These are phyloP conservation scores for Spinacia oleracea DNA, from an alignment of 179 eudicot species.

Conservation along the genomic window DNA sequence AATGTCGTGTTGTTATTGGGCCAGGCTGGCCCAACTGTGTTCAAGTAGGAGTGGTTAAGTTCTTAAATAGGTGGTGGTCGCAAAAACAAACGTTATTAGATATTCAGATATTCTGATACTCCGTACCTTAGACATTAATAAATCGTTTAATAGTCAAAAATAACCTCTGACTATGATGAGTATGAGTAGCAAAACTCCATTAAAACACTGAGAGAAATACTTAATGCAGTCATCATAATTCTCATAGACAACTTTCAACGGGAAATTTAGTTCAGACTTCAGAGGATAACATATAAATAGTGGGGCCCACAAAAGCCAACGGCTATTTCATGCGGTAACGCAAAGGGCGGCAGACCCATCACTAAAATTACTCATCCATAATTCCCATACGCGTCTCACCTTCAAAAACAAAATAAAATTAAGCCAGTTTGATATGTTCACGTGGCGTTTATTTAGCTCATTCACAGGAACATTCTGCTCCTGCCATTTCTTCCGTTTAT, in stretches of 20 bases:
- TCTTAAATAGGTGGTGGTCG: too few species aligned
- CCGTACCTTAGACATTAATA: too few species aligned
- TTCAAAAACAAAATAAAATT: not conserved
- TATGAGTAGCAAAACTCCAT: too few species aligned
- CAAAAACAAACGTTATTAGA: too few species aligned
- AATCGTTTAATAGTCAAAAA: too few species aligned
- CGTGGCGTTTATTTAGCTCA: not conserved
- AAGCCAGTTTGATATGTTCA: not conserved
- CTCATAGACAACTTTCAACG: not conserved
- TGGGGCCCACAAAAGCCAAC: not conserved
- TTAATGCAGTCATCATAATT: too few species aligned
- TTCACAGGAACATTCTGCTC: constrained; percentile 2
- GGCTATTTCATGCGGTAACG: not conserved
- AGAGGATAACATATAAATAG: not conserved
- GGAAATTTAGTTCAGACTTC: not conserved
- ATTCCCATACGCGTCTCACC: constrained; percentile 1
- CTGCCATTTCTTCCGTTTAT: not conserved
- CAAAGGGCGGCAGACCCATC: not conserved
- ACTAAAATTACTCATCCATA: not conserved
- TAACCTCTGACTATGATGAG: too few species aligned
- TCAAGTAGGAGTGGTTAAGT: too few species aligned
- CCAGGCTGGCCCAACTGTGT: too few species aligned
- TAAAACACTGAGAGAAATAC: too few species aligned
- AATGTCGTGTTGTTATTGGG: too few species aligned
- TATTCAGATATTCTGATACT: too few species aligned